Base-by-base conservation (phyloP, 805 yeast species). In the Candida dajiaensis region DNA sequence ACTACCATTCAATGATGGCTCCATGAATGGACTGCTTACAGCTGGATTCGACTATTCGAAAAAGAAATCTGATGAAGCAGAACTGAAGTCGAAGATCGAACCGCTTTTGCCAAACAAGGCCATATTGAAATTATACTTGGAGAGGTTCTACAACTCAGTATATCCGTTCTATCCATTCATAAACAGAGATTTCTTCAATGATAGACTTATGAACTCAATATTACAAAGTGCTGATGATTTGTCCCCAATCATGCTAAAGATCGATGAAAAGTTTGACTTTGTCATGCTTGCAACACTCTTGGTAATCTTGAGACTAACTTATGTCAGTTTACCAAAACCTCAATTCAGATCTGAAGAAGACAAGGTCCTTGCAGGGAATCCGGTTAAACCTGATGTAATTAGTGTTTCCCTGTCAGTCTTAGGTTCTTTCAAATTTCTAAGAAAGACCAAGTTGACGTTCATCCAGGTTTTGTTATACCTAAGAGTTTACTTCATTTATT, bases 91-190 rank as follows among this genome's bases (percentile, higher is more conserved):
- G 20, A 56, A 62, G 43, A 62, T 71, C 10, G 67, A 66, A 48
- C 38, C 53, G 2, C 56, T 66, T 0, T 52, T 74, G 7, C 81
- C 82, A 0, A 51, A 61, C 4, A 63, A 58, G 39, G 61, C 58
- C 20, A 63, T 71, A 2, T 57, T 71, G 6, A 74, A 73, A 72
- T 53, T 67, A 28, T 64, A 74, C 25, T 44, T 76, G 21, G 64
- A 66, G 18, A 52, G 76, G 3, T 77, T 68, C 53, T 76, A 74
- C 57, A 54, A 56, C 19, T 64, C 62, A 51, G 53, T 76, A 7
- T 74, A 75, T 53, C 76, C 80, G 2, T 74, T 70, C 50, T 65
- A 69, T 62, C 81, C 82, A 1, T 74, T 61, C 42, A 38, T 77
- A 19, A 77, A 74, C 47, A 68, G 70, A 47, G 52, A 49, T 3